Conservation (phyloP, 2,329 filamentous ascomycete genomes). For the Scytalidium sp. region DNA sequence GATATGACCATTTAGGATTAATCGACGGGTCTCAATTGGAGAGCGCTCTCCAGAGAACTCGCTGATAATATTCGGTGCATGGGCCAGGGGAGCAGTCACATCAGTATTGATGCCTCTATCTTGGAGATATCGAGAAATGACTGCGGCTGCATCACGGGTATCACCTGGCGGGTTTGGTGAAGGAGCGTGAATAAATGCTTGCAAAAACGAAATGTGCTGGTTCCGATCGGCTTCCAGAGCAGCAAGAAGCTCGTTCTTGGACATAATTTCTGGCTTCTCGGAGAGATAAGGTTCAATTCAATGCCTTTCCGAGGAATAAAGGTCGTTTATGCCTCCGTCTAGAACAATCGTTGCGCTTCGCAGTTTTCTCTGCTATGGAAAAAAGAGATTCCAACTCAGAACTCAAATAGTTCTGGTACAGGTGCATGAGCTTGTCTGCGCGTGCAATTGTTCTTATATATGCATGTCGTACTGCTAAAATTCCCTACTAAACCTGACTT, state of each 20-base stretch:
- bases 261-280: conserved; percentile 1
- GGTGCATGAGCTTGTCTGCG: no score
- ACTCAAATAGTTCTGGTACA: no score
- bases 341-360: no score
- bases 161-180: conserved; percentile 37
- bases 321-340: no score
- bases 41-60: conserved; percentile 27
- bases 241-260: conserved; percentile 20
- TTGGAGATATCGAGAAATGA: conserved; percentile 28
- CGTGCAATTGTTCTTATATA: no score
- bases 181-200: conserved; percentile 30
- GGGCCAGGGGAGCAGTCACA: conserved; percentile 26
- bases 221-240: conserved; percentile 23
- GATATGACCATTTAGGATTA: conserved; percentile 40
- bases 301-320: no score
- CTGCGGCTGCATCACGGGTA: conserved; percentile 30
- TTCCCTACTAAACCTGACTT: no score
- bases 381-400: no score
- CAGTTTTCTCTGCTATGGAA: no score
- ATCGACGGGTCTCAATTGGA: not conserved
- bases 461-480: no score
- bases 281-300: no score
- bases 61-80: conserved; percentile 32
- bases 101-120: conserved; percentile 18
- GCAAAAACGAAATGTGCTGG: conserved; percentile 27